phyloP scores from a whole-genome alignment of 2,329 filamentous ascomycete genomes.

The Tolypocladium tropicale region DNA sequence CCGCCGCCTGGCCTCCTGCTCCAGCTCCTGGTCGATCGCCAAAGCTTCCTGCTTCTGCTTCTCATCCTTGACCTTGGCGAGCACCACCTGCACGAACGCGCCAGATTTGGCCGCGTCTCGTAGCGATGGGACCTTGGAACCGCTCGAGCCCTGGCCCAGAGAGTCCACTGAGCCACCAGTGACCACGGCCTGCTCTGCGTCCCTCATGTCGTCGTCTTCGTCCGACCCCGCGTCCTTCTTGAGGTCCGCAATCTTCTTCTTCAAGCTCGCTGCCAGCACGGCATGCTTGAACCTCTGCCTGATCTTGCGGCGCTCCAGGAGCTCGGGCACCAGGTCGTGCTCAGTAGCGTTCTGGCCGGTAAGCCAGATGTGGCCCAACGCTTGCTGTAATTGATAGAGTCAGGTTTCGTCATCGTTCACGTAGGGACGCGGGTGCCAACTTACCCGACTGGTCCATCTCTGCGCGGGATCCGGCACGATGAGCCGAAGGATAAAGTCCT shows the following conservation, averaged over 20 bases:
- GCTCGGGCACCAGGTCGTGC: conserved; percentile 95
- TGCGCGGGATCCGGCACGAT: conserved; percentile 69
- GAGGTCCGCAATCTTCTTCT: conserved; percentile 89
- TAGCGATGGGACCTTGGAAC: conserved; percentile 23
- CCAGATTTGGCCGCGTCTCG: conserved; percentile 28
- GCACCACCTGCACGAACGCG: conserved; percentile 88
- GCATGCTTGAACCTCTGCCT: conserved; percentile 84
- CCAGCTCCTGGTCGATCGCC: conserved; percentile 50
- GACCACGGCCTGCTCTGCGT: conserved; percentile 46
- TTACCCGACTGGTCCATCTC: conserved; percentile 67
- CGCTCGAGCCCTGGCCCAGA: conserved; percentile 18
- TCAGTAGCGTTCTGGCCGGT: conserved; percentile 85
- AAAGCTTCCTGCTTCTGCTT: conserved; percentile 70
- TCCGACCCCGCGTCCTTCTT: conserved; percentile 82
- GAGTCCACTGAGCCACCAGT: conserved; percentile 3
- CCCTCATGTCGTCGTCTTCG: conserved; percentile 51
- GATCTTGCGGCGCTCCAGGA: conserved; percentile 77
- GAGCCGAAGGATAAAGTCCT: conserved; percentile 80
- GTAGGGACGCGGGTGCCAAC: conserved; percentile 10
- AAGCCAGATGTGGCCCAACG: conserved; percentile 77
- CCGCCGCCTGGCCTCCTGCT: conserved; percentile 35
- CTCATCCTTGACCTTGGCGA: conserved; percentile 54
- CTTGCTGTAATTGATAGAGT: conserved; percentile 40
- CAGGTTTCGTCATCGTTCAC: not conserved
- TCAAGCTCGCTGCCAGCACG: conserved; percentile 91